phyloP scores from a whole-genome alignment of 495 filamentous ascomycete species.

The Amphirosellinia nigrospora region DNA sequence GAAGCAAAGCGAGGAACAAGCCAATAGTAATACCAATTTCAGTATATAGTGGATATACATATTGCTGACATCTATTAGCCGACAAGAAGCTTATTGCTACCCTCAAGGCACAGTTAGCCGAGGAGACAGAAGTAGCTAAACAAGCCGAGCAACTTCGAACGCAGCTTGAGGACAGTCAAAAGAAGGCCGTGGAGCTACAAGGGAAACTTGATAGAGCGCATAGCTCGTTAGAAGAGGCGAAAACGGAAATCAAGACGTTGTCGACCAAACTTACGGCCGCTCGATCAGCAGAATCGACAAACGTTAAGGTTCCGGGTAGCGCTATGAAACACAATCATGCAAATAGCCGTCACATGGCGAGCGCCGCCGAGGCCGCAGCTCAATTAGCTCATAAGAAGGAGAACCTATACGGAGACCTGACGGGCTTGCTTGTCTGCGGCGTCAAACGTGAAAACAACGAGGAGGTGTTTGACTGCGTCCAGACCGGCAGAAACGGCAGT shows the following conservation, averaged over 20 bases:
- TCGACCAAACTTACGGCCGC: conserved; percentile 60
- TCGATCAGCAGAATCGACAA: conserved; percentile 53
- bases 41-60: background rate
- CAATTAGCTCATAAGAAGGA: conserved; percentile 82
- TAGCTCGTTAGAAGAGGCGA: conserved; percentile 59
- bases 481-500: conserved; percentile 95
- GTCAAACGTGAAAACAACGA: conserved; percentile 75
- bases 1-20: conserved; percentile 72
- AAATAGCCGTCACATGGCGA: conserved; percentile 62
- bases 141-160: conserved; percentile 64
- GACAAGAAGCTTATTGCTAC: conserved; percentile 76
- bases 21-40: conserved; percentile 62
- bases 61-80: conserved; percentile 52
- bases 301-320: conserved; percentile 68
- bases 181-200: conserved; percentile 63
- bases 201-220: conserved; percentile 62
- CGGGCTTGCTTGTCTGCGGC: conserved; percentile 81
- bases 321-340: conserved; percentile 66
- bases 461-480: conserved; percentile 90
- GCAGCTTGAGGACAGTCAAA: conserved; percentile 62
- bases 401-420: conserved; percentile 89
- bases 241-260: conserved; percentile 58
- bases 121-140: conserved; percentile 65
- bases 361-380: conserved; percentile 72
- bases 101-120: conserved; percentile 75